Evolutionary conservation across 495 filamentous ascomycete species (phyloP).

Genomic region (Aspergillus haitiensis): DNA sequence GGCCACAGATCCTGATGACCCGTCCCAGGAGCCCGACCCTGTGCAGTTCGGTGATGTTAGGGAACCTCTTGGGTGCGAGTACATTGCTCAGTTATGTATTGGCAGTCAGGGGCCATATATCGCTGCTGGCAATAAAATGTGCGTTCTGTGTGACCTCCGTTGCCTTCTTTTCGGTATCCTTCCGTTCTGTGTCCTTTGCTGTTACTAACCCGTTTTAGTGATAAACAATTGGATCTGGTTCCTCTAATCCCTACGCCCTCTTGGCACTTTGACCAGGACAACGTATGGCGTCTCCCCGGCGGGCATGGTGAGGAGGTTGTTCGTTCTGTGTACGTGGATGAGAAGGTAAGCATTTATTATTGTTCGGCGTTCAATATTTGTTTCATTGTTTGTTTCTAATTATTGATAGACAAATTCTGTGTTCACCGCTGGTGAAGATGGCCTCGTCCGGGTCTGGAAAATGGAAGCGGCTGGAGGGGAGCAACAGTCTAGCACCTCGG

Average conservation of each 20-base stretch:
- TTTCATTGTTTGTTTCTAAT: conserved; percentile 3
- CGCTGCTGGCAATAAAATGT: conserved; percentile 47
- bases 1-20: conserved; percentile 58
- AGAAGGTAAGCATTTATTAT: conserved; percentile 49
- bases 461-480: conserved; percentile 27
- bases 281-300: conserved; percentile 64
- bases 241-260: conserved; percentile 56
- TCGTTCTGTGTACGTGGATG: conserved; percentile 72
- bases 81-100: conserved; percentile 70
- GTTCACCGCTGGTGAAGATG: conserved; percentile 79
- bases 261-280: conserved; percentile 64
- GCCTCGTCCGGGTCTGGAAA: conserved; percentile 56
- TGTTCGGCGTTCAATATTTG: background rate
- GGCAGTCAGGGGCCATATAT: conserved; percentile 52
- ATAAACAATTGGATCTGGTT: conserved; percentile 65
- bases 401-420: conserved; percentile 58
- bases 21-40: conserved; percentile 49
- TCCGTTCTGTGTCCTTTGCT: conserved; percentile 11
- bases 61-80: conserved; percentile 70
- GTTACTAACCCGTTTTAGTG: conserved; percentile 39
- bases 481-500: conserved; percentile 22
- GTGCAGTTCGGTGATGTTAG: conserved; percentile 76
- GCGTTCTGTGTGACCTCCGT: conserved; percentile 13
- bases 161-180: conserved; percentile 12
- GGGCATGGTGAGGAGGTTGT: conserved; percentile 86